Base-by-base conservation (phyloP, 768 basidiomycete genomes). In the Nidula microcarpa region DNA sequence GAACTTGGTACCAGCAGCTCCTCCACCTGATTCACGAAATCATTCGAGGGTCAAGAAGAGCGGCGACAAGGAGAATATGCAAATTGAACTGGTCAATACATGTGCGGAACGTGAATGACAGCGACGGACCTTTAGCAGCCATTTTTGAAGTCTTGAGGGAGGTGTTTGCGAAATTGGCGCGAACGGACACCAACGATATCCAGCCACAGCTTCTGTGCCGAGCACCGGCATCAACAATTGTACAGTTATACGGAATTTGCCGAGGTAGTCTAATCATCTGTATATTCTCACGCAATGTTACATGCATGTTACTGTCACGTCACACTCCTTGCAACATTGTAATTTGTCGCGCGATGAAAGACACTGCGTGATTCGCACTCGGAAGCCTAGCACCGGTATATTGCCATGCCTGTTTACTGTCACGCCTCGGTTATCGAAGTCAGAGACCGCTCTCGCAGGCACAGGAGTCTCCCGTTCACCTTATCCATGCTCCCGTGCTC, bases 1-100 rank as follows among this genome's bases (percentile, higher is more conserved):
- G 85, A 88, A 98, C 77, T 98, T 99, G 76, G 91, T 94, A 69
- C 96, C 96, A 65, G 93, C 82, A 58, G 87, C 82, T 68, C 82
- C 85, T 64, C 74, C 78, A 69, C 68, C 75, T 79, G 37, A 17
- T 6, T 32, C 16, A 49, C 48, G 36, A 14, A 37, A 14, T 50
- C 44, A 45, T 49, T 41, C 46, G 36, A 37, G 53, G 6, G n/a
- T 17, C 32, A 33, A 33, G 23, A 17, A n/a, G 34, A 43, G 17
- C 13, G 51, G 18, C 18, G 32, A 32, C 17, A 10, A 18, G 49
- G 16, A 51, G 39, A 50, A 33, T 36, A 34, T 33, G 49, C 9
- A 35, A 33, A 53, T 0, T 47, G 17, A 16, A 35, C 55, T 53
- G 23, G 23, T 59, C 54, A 49, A 49, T 55, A 47, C 47, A 47